Evolutionary conservation across 306 rosid genomes (phyloP), one percentile per base, ranked within the genome.

Genomic region (Echinosophora koreensis): DNA sequence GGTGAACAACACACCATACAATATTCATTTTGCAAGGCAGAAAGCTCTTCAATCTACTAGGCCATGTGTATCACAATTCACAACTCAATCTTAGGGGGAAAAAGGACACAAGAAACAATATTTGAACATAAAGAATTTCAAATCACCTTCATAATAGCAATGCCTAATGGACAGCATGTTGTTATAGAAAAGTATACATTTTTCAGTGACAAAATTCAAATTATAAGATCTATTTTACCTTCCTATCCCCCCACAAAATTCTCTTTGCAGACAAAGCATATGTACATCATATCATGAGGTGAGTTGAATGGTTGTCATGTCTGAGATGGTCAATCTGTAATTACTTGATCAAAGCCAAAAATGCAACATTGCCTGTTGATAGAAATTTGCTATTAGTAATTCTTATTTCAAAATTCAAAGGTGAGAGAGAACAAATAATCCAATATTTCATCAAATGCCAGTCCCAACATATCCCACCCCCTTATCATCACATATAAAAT

Each of bases 291-390:
- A 62, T 32, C 62, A 49, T 9, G 74, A 63, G n/a, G 68, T 61
- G 50, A 77, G 67, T 42, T 67, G 38, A 35, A 42, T 32, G 50
- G 75, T 76, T 63, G 1, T n/a, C n/a, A n/a, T n/a, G n/a, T 41
- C n/a, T 77, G 71, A 73, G 77, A 42, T 57, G 57, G 54, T 28
- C 77, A 34, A 62, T 69, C 58, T 37, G 63, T 35, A 77, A 79
- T 62, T 67, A 76, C 78, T 79, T 56, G 56, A 81, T 94, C 84
- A 92, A 39, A 92, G 62, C 99, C 99, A 96, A 70, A 88, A 91
- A 83, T 91, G 82, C 70, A 89, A 81, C 99, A 96, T 87, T 84
- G 98, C 99, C 98, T 96, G 97, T 79, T 64, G 88, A 86, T 50
- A 67, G 56, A 81, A 83, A 71, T 35, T 58, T 55, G 4, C 13